These are phyloP conservation scores for Penicillium desertorum DNA, from an alignment of 495 filamentous ascomycete genomes.

Conservation along the genomic window DNA sequence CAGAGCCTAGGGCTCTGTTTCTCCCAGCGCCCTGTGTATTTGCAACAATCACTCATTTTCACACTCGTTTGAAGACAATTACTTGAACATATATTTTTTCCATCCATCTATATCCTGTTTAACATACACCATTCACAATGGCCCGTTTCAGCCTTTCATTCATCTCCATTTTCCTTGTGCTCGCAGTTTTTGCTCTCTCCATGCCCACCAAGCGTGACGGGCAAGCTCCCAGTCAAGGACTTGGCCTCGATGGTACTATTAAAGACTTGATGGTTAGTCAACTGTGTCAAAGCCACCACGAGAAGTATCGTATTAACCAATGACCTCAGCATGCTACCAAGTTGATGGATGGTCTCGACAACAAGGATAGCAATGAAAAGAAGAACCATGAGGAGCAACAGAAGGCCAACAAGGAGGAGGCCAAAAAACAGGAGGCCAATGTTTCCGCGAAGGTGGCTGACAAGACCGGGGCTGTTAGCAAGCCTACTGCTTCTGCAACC, in stretches of 20 bases:
- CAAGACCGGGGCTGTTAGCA: slow-evolving; percentile 7
- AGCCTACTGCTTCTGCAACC: slow-evolving; percentile 16
- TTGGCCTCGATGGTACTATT: slow-evolving; percentile 19
- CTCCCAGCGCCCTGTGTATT: neutral
- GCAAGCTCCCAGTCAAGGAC: neutral
- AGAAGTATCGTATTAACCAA: slow-evolving; percentile 1
- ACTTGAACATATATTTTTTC: slow-evolving; percentile 18
- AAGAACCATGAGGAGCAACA: slow-evolving; percentile 1
- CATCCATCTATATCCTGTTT: slow-evolving; percentile 12
- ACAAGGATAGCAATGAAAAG: slow-evolving; percentile 19
- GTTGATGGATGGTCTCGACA: slow-evolving; percentile 19
- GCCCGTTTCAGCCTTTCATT: slow-evolving; percentile 37
- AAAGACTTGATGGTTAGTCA: slow-evolving; percentile 23
- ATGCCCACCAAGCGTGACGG: slow-evolving; percentile 32
- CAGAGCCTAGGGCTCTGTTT: neutral
- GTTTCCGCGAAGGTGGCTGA: slow-evolving; percentile 2
- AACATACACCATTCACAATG: slow-evolving; percentile 31
- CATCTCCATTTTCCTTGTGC: slow-evolving; percentile 33
- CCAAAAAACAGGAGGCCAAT: slow-evolving; percentile 8
- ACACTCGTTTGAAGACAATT: slow-evolving; percentile 18
- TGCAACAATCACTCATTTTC: slow-evolving; percentile 14
- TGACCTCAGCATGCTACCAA: slow-evolving; percentile 20
- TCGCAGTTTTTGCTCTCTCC: slow-evolving; percentile 35
- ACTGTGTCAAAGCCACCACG: neutral
- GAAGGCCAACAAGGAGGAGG: neutral